A percentile compares a stretch with the other conserved stretches of the same genome.
These are phyloP conservation scores for Candida multigemmis DNA, from an alignment of 805 yeast species.

Conservation along the genomic window DNA sequence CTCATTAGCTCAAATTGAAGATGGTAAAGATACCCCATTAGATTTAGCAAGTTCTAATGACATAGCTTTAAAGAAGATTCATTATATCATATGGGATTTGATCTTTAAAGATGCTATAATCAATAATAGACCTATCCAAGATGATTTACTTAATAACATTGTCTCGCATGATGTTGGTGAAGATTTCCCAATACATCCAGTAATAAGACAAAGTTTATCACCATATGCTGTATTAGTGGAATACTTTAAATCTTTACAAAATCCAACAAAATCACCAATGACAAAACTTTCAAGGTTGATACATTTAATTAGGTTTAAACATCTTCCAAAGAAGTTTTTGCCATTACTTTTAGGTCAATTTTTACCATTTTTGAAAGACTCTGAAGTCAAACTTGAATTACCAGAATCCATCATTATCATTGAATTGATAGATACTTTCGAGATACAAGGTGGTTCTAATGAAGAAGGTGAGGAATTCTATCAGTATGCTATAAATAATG, in stretches of 20 bases:
- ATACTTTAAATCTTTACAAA: conserved; percentile 27
- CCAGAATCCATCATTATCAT: conserved; percentile 26
- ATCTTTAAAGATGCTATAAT: conserved; percentile 53
- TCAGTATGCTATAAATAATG: conserved; percentile 16
- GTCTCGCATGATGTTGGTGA: conserved; percentile 26
- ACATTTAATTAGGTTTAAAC: conserved; percentile 35
- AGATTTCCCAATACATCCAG: conserved; percentile 36
- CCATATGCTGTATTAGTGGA: conserved; percentile 61
- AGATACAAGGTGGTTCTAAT: conserved; percentile 10
- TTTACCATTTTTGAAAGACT: conserved; percentile 26
- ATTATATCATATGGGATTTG: conserved; percentile 46
- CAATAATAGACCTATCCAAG: conserved; percentile 45
- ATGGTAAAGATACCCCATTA: too few relatives aligned
- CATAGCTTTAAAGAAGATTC: conserved; percentile 34
- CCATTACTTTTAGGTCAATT: conserved; percentile 43
- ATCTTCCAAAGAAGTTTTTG: conserved; percentile 38
- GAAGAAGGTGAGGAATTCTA: conserved; percentile 23
- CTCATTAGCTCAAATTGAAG: neutral
- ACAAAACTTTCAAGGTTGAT: conserved; percentile 36
- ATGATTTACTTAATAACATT: conserved; percentile 44
- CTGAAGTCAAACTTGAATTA: conserved; percentile 9
- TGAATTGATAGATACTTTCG: conserved; percentile 30
- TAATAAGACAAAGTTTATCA: conserved; percentile 57
- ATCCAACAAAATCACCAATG: conserved; percentile 4
- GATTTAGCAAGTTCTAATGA: conserved; percentile 8